Base-by-base conservation (phyloP, 495 filamentous ascomycete species). In the Penicillium simplicissimum region DNA sequence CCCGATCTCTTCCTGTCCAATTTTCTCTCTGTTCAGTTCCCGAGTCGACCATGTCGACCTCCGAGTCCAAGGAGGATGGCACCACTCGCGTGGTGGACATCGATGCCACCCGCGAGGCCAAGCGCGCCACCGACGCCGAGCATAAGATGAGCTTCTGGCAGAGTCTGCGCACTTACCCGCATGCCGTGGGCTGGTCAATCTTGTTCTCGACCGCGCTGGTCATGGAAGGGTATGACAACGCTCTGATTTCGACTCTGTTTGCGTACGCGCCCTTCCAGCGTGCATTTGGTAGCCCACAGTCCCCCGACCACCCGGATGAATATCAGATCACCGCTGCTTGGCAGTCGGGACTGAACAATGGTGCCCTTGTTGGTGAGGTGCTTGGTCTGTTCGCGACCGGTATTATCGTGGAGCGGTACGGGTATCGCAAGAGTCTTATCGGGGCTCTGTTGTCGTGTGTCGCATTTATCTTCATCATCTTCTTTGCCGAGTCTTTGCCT, bases 401-500 rank as follows among this genome's bases (percentile, higher is more conserved):
- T 59, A 83, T 71, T 62, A 76, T 87, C 36, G 85, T 84, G 1
- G 87, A 89, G 53, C 74, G 79, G 2, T 87, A 87, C 59, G 87
- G 87, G 0, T 89, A 88, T 61, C 69, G 76, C 7, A 82, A 83
- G 60, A 88, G 85, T 7, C 81, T 89, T 34, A 84, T 89, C 42
- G 77, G 68, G 13, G 87, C 81, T 48, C 73, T 90, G 38, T 58
- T 78, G 9, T 4, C 59, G 15, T 58, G 54, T 13, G 55, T 80
- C 19, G 84, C 79, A 11, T 90, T 89, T 73, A 88, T 84, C 14
- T 79, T 87, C 34, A 87, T 93, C 68, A 88, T 89, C 71, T 92
- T 92, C 78, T 90, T 87, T 88, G 2, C 83, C 86, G 40, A 87
- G 80, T 62, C 82, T 91, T n/a, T 56, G 13, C 75, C 85, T 52